Conservation (phyloP, 179 eudicot species). For the Corrigiola litoralis region DNA sequence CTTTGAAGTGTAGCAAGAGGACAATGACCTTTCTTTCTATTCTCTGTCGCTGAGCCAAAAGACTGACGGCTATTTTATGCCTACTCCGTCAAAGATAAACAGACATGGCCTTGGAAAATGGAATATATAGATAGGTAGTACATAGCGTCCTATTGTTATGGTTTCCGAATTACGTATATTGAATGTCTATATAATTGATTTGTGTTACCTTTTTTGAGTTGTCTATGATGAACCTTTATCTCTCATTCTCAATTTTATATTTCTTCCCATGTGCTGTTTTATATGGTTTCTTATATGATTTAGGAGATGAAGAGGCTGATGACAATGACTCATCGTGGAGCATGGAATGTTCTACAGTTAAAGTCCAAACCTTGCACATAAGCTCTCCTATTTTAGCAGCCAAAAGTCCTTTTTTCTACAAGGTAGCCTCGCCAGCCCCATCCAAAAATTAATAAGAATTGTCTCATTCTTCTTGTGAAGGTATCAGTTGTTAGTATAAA, state of each 20-base stretch:
- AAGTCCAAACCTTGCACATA: constrained; percentile 74
- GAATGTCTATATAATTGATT: background rate
- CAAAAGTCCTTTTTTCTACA: constrained; percentile 93
- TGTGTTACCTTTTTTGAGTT: background rate
- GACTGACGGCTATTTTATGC: no score
- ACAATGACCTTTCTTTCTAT: no score
- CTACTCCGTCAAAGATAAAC: no score
- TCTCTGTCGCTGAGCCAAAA: no score
- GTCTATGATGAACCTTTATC: background rate
- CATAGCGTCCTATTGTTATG: background rate
- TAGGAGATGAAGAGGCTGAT: constrained; percentile 78
- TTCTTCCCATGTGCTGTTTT: background rate
- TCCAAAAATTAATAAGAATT: background rate
- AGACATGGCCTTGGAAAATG: no score
- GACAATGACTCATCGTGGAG: constrained; percentile 77
- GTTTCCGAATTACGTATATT: background rate
- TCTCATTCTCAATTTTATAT: background rate
- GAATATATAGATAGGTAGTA: no score
- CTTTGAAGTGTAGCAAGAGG: no score
- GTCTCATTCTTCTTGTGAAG: background rate
- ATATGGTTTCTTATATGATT: background rate
- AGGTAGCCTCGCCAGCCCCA: constrained; percentile 37
- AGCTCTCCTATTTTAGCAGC: constrained; percentile 99
- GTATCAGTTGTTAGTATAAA: background rate
- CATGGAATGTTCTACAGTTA: constrained; percentile 68